A percentile compares a stretch with the other conserved stretches of the same genome.
These are phyloP conservation scores for Hericium erinaceus DNA, from an alignment of 768 basidiomycete species.

Conservation along the genomic window DNA sequence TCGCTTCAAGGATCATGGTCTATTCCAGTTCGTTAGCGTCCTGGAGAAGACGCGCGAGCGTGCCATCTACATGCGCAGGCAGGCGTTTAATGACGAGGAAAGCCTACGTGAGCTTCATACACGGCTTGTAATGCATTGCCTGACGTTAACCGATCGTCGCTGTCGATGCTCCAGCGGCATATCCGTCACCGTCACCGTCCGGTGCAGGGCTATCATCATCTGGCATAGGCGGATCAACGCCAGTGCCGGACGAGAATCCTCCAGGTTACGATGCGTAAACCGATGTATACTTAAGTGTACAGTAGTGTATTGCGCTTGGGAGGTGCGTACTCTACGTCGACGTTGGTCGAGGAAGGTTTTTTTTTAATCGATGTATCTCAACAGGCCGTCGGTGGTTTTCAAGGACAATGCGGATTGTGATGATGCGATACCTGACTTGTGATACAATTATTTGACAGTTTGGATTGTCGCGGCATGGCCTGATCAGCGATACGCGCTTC, in stretches of 20 bases:
- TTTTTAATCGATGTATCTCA: too few species aligned
- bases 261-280: neutral
- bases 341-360: too few species aligned
- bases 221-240: neutral
- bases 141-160: neutral
- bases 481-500: too few species aligned
- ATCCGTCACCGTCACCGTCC: neutral
- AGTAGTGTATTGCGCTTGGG: neutral
- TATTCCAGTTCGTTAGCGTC: constrained; percentile 65
- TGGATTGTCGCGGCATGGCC: too few species aligned
- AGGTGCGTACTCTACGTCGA: too few species aligned
- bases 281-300: neutral
- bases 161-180: neutral
- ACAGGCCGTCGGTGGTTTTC: too few species aligned
- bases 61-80: constrained; percentile 66
- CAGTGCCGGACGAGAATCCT: neutral
- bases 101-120: constrained; percentile 43
- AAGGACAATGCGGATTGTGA: too few species aligned
- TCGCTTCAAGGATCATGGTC: constrained; percentile 54
- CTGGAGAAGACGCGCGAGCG: constrained; percentile 73
- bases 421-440: too few species aligned
- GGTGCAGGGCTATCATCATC: neutral
- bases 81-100: constrained; percentile 47
- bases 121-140: too few species aligned
- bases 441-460: too few species aligned